phyloP scores from a whole-genome alignment of 768 basidiomycete genomes.

The Pisolithus marmoratus region DNA sequence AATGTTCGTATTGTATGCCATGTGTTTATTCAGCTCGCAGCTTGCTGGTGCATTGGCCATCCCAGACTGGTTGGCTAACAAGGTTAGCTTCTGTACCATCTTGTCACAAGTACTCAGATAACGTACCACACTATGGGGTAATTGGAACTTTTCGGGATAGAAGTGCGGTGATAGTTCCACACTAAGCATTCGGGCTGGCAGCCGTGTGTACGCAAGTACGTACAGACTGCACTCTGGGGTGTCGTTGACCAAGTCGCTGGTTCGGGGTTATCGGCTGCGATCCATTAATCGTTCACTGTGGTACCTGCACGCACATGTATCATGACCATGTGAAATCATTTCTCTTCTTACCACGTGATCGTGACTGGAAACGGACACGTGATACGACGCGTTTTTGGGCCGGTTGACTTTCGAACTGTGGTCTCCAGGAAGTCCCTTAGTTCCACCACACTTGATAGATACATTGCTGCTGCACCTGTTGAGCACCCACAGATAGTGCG shows the following conservation, averaged over 20 bases:
- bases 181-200: neutral
- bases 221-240: neutral
- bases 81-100: neutral
- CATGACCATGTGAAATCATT: no score
- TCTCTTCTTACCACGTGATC: neutral
- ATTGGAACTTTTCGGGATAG: neutral
- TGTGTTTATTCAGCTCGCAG: neutral
- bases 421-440: conserved; percentile 2
- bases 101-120: neutral
- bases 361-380: conserved; percentile 14
- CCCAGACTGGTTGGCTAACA: neutral
- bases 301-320: no score
- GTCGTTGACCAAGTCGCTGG: no score
- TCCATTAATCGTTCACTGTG: no score
- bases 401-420: conserved; percentile 21
- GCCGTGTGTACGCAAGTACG: neutral
- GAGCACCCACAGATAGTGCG: no score
- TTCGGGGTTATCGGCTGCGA: no score
- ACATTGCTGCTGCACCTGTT: neutral
- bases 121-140: neutral
- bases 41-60: neutral
- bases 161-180: neutral
- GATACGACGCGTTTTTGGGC: conserved; percentile 17
- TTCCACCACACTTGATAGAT: neutral
- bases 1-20: no score